Percentiles rank a stretch among this genome's conserved stretches.
Conservation (phyloP, 2,329 filamentous ascomycete genomes). For the Chrysoporthe puriensis region DNA sequence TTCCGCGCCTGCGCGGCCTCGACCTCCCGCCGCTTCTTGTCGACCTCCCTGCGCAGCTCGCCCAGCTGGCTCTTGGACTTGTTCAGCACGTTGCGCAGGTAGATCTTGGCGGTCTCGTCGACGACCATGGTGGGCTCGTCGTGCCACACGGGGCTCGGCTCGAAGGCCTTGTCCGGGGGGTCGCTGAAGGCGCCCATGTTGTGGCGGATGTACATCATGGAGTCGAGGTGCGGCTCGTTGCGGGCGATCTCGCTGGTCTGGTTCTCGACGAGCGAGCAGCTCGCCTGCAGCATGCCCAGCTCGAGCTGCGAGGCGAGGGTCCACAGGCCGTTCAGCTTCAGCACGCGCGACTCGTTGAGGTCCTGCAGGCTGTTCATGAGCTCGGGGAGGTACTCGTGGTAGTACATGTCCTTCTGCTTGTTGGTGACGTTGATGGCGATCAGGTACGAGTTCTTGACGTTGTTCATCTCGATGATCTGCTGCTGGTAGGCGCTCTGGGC, state of each 20-base stretch:
- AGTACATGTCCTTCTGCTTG: slow-evolving; percentile 96
- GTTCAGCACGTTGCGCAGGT: slow-evolving; percentile 85
- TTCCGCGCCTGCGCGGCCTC: slow-evolving; percentile 75
- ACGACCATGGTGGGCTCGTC: slow-evolving; percentile 86
- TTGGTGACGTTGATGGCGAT: slow-evolving; percentile 97
- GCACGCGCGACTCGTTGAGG: slow-evolving; percentile 84
- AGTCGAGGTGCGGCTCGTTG: slow-evolving; percentile 88
- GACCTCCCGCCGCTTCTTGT: slow-evolving; percentile 84
- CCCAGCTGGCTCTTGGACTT: slow-evolving; percentile 87
- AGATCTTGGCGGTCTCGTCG: slow-evolving; percentile 86
- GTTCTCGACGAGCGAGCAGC: slow-evolving; percentile 71
- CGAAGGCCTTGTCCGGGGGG: slow-evolving; percentile 82
- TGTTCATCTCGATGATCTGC: slow-evolving; percentile 93
- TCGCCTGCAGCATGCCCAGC: slow-evolving; percentile 74
- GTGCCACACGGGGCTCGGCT: slow-evolving; percentile 95
- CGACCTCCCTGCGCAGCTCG: slow-evolving; percentile 79
- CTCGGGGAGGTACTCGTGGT: slow-evolving; percentile 94
- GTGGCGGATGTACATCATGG: slow-evolving; percentile 96
- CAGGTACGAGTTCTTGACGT: slow-evolving; percentile 96
- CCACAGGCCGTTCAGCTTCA: slow-evolving; percentile 87
- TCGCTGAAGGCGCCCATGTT: slow-evolving; percentile 84
- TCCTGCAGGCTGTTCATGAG: slow-evolving; percentile 92
- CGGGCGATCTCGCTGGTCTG: slow-evolving; percentile 80
- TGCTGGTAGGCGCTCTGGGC: slow-evolving; percentile 90
- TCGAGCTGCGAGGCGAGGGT: slow-evolving; percentile 79